These are phyloP conservation scores for Leishmania turanica DNA, from an alignment of 208 protist genomes.

Conservation along the genomic window DNA sequence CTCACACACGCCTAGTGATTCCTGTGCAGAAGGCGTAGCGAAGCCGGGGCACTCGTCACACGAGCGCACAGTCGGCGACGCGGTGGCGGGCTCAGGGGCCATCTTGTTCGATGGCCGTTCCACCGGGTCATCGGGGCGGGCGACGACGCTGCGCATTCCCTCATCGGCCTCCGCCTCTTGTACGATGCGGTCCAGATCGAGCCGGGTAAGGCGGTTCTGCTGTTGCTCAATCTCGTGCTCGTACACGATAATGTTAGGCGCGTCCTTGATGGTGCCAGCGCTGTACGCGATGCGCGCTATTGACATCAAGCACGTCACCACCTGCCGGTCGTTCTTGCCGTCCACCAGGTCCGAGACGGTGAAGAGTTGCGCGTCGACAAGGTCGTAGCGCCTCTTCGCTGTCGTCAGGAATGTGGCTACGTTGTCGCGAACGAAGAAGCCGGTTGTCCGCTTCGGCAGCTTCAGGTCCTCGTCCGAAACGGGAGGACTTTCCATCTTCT, in stretches of 20 bases:
- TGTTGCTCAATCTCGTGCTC: constrained; percentile 65
- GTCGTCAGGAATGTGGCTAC: constrained; percentile 59
- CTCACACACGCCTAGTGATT: background rate
- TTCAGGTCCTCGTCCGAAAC: constrained; percentile 45
- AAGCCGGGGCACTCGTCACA: background rate
- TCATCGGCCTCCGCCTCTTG: constrained; percentile 30
- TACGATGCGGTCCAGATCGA: constrained; percentile 43
- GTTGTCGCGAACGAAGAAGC: constrained; percentile 84
- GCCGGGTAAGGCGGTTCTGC: constrained; percentile 31
- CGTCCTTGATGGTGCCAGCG: constrained; percentile 35
- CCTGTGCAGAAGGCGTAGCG: background rate
- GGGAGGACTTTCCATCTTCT: constrained; percentile 67
- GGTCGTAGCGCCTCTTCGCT: constrained; percentile 38
- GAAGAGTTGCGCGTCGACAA: constrained; percentile 70
- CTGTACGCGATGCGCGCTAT: constrained; percentile 68
- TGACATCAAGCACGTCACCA: constrained; percentile 78
- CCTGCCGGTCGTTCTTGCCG: constrained; percentile 68
- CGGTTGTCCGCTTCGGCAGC: constrained; percentile 56
- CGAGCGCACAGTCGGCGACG: background rate
- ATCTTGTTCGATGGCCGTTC: background rate
- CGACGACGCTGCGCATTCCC: background rate
- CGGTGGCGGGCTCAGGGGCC: background rate
- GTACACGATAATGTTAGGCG: constrained; percentile 54
- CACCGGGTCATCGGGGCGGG: background rate
- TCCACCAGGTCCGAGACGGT: constrained; percentile 79